Base-by-base conservation (phyloP, 768 basidiomycete species). In the Clitopilus hobsonii region DNA sequence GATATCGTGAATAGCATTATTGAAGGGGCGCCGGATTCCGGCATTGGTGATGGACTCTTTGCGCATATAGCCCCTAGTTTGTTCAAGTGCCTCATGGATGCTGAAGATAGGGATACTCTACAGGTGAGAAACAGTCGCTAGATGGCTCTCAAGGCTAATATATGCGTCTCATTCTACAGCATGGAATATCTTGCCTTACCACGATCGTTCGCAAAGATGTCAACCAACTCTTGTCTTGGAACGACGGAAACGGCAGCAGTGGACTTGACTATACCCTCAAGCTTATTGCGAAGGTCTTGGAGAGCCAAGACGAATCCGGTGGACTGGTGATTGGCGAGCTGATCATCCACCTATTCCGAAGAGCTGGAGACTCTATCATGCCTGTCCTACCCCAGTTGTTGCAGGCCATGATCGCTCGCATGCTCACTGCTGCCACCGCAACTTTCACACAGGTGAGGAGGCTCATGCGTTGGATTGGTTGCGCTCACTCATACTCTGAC, bases 261-360 rank as follows among this genome's bases (percentile, higher is more conserved):
- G 96, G 96, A 13, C 80, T 98, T 8, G 83, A 88, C 29, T 78
- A 85, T 56, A 79, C 90, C 14, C 76, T 98, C 47, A 76, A 78
- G 11, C 73, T 97, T 38, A 83, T 98, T 29, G 91, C 88, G 24
- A 84, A 82, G 58, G 80, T 91, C 45, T 75, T 99, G 24, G 81
- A 85, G 54, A 82, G 77, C 56, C 84, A 90, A 58, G 90, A 94
- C 58, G 97, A 99, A 69, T 89, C 94, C 0, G 94, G 90, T 36
- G 96, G 95, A 8, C 80, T 98, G 20, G 88, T 90, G 52, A 88
- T 98, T 48, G 97, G 97, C 18, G 96, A 98, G 64, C 77, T 99
- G 38, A 90, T 99, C 65, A 91, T 98, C 60, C 94, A 98, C 62
- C 75, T 98, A 23, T 76, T 99, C 49, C 81, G 96, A 23, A 85